Base-by-base conservation (phyloP, 2,329 filamentous ascomycete genomes). In the Coniella vitis region DNA sequence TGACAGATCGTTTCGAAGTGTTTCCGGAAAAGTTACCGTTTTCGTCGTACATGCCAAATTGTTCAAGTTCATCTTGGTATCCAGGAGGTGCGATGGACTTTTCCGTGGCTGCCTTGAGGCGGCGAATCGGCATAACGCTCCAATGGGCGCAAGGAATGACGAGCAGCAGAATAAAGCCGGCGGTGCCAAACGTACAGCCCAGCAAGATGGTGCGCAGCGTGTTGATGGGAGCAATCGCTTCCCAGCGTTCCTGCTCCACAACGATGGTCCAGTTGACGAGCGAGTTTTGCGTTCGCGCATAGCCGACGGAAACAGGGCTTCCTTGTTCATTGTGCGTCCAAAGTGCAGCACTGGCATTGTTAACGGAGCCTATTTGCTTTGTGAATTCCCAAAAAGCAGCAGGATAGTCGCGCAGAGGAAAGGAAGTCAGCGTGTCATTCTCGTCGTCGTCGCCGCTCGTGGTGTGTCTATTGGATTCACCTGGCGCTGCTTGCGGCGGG, bases 191-290 rank as follows among this genome's bases (percentile, higher is more conserved):
- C 0, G 95, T 86, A 53, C 88, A 95, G 4, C 81, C 87, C 2
- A 95, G 67, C 2, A 96, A 76, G 44, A 95, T 87, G 41, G 84
- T 83, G 17, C 87, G 81, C n/a, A 95, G 72, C 17, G 80, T 82
- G 22, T 73, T 67, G 49, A 95, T 90, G 0, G 90, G 86, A 7
- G 74, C 72, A 68, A 86, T 90, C 0, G 90, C 87, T 65, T 95
- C 90, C 19, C 64, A 63, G 54, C 81, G 80, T 2, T 80, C 72
- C 63, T 93, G 84, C 62, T 95, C 90, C 1, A 95, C 78, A 2
- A 95, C 59, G 3, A 96, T 69, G 4, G 87, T 81, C 90, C 90
- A 96, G 59, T 91, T 80, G 7, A 87, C 87, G 45, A 94, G 67
- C 0, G 68, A 62, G 4, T 76, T 87, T 46, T 78, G 74, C 0